Percentiles rank a stretch among this genome's conserved stretches.
Conservation (phyloP, 176 grass and related monocot genomes). For the Carex pumila region DNA sequence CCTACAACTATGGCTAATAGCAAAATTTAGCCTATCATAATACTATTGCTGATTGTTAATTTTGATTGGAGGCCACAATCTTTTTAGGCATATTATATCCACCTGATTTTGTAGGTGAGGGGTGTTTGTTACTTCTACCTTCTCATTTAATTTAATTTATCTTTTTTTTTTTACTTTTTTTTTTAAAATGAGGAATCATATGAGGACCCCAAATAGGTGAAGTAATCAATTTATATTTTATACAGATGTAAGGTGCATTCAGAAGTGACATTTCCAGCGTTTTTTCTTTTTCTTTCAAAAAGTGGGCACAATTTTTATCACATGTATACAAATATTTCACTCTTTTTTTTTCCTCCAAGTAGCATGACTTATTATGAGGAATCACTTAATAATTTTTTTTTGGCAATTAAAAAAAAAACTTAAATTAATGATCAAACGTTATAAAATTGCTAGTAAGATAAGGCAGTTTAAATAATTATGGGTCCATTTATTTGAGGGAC, state of each 20-base stretch:
- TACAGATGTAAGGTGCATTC: neutral
- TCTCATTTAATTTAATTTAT: neutral
- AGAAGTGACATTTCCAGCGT: neutral
- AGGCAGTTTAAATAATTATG: too few species aligned
- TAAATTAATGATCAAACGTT: too few species aligned
- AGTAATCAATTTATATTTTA: neutral
- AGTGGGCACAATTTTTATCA: neutral
- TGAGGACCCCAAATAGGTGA: neutral
- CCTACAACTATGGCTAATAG: slow-evolving; percentile 6
- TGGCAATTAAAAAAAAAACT: too few species aligned
- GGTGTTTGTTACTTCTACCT: neutral
- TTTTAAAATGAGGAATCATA: neutral
- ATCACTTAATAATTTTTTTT: too few species aligned
- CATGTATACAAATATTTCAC: neutral
- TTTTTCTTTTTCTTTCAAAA: too few species aligned
- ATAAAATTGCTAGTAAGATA: too few species aligned
- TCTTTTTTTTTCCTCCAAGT: neutral
- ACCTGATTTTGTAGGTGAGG: neutral
- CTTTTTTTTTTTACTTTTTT: neutral
- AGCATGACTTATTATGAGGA: neutral
- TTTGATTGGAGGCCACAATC: slow-evolving; percentile 2
- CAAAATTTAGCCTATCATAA: neutral
- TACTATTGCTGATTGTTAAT: neutral
- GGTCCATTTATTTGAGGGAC: too few species aligned
- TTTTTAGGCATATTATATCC: neutral